Evolutionary conservation across 768 basidiomycete species (phyloP), one percentile per base, ranked within the genome.

Genomic region (Phaffia tasmanica): DNA sequence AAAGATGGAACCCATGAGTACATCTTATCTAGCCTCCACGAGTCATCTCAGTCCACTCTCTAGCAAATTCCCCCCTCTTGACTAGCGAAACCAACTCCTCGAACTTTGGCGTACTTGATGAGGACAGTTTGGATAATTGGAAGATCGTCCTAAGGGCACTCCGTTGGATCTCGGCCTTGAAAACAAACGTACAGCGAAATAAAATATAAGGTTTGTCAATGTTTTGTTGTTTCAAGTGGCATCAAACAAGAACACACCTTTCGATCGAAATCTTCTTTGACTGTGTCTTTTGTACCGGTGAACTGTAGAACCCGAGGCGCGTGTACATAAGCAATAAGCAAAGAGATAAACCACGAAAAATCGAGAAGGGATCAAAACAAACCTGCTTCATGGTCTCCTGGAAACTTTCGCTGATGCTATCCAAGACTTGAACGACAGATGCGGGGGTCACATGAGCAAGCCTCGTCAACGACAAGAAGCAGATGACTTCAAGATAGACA

Each of bases 381-480:
- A 54, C 53, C 53, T 54, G 46, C 58, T 64, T 69, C 67, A 63
- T 64, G 9, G 63, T 69, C 50, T 69, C 67, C 30, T 30, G 25
- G 59, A 47, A 63, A 48, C 87, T 83, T 70, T 87, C 87, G 1
- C 86, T 81, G 19, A 73, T 69, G 30, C 76, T 74, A 62, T 77
- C 77, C 50, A 77, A 62, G 42, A 75, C 63, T 16, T 75, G 72
- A 16, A 73, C 68, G 29, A 97, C 84, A 42, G 87, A 85, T 0
- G 86, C 84, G 18, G 89, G 89, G 2, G 90, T 87, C 19, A 92
- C 82, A 71, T 88, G 86, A 9, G 90, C 84, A 19, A 98, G 83
- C 14, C 92, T 85, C 80, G 90, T 89, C 49, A 98, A 82, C 80
- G 94, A 87, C 84, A 99, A 89, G 76, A 94, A 89, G 62, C 86